Base-by-base conservation (phyloP, 2,329 filamentous ascomycete genomes). In the Setomelanomma holmii region DNA sequence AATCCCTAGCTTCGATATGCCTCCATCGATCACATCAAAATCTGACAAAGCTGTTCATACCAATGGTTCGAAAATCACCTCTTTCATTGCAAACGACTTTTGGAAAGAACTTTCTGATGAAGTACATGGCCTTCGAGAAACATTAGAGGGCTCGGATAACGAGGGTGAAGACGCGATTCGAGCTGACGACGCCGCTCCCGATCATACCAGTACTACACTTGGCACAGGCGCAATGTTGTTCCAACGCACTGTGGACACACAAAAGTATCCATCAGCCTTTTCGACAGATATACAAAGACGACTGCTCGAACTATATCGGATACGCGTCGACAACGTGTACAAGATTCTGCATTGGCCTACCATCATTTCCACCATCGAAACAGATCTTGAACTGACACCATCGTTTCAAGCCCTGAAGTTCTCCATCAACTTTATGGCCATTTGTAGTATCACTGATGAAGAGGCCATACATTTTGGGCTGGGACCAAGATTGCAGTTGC, bases 291-390 rank as follows among this genome's bases (percentile, higher is more conserved):
- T 11, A 4, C 40, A 23, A 19, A 22, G 11, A 11, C 33, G 5
- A 12, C 24, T 59, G 12, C 43, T 59, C 5, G 20, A 35, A 1
- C 16, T 60, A 11, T 60, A 54, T 41, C 40, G 35, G n/a, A 8
- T 40, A 16, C 50, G 56, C 6, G 47, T 60, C 3, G 53, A 60
- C 20, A 49, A 24, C 20, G 49, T 54, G 5, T 56, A 57, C 24
- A 60, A 60, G 22, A 27, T 57, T 11, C 19, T 60, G 5, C 53
- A 60, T 38, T 55, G 50, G 46, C 54, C 56, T n/a, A 43, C 49
- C 1, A 16, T 45, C 5, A 3, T 49, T 1, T 35, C 45, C n/a
- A 23, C n/a, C 4, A 14, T 41, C 19, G 14, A 41, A 14, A 21
- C 4, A 12, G 12, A 41, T 7, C 16, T n/a, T 14, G 5, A 11